A percentile compares a stretch with the other conserved stretches of the same genome.
Conservation (phyloP, 2,329 filamentous ascomycete genomes). For the Proliferodiscus dingleyae region DNA sequence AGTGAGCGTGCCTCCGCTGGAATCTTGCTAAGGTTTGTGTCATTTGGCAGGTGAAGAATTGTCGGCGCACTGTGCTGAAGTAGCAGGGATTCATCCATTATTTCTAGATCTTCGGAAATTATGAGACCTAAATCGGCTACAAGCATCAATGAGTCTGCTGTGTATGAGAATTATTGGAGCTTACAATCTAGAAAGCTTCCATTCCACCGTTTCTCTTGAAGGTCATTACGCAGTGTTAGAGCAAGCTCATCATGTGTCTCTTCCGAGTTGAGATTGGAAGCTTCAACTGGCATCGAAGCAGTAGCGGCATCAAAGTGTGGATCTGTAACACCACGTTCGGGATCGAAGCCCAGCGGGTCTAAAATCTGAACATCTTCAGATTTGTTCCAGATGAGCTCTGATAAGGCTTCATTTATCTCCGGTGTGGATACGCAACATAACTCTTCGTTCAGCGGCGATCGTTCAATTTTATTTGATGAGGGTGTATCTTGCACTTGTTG, state of each 20-base stretch:
- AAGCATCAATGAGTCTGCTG: neutral
- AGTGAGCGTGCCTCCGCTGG: conserved; percentile 11
- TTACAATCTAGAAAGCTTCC: neutral
- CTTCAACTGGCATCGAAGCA: neutral
- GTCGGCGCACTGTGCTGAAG: neutral
- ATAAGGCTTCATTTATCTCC: conserved; percentile 3
- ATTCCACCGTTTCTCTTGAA: neutral
- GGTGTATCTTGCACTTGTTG: neutral
- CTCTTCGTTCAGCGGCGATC: too few species aligned
- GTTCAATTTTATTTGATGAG: too few species aligned
- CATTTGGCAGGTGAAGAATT: conserved; percentile 3
- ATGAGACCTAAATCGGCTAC: neutral
- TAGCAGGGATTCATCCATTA: neutral
- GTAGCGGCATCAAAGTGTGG: too few species aligned
- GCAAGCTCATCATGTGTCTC: neutral
- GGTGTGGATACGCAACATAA: neutral
- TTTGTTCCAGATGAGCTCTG: conserved; percentile 5
- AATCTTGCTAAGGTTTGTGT: conserved; percentile 11
- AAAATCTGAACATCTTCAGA: conserved; percentile 2
- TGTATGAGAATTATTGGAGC: neutral
- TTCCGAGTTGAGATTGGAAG: neutral
- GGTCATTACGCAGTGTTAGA: neutral
- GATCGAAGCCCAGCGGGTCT: conserved; percentile 2
- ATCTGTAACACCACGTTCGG: too few species aligned
- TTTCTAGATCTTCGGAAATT: neutral